Base-by-base conservation (phyloP, 2,329 filamentous ascomycete species). In the Diaporthe citriasiana region DNA sequence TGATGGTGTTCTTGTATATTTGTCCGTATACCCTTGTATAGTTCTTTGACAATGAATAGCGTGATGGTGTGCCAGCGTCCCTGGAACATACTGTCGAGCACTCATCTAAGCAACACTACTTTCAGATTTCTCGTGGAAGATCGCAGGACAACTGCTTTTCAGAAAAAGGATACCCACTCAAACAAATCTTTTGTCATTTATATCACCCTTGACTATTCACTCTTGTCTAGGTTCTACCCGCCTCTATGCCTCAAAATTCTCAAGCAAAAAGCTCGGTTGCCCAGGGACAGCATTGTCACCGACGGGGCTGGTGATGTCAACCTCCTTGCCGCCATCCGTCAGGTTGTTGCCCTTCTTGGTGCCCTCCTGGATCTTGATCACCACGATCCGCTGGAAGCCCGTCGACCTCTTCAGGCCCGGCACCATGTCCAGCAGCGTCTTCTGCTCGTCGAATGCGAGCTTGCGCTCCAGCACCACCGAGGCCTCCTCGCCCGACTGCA, bases 381-480 rank as follows among this genome's bases (percentile, higher is more conserved):
- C 87, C 27, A 97, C 89, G 47, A 88, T 89, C 77, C 89, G 90
- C 78, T 63, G 60, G 57, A 93, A 92, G 40, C 92, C 92, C 27
- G 86, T 91, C 25, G 92, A 93, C 83, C 93, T 92, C 88, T 93
- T 94, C 79, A 99, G 85, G 27, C 92, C 93, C 1, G 92, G 89
- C 4, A 95, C 87, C 93, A 98, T 98, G 79, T 95, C 91, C 71
- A 87, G 83, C 73, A 98, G 87, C 45, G 93, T 93, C 74, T 89
- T 88, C 63, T 92, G 87, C 87, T 99, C 97, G 79, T 98, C 93
- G 82, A 98, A 99, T 0, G 91, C 89, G 76, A 99, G 87, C 84
- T 96, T 94, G 77, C 95, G 90, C 81, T 96, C 92, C 80, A 98
- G 92, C 13, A 98, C 94, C 2, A 85, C 87, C 33, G 89, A 87